Evolutionary conservation across 2,329 filamentous ascomycete genomes (phyloP), one percentile per base, ranked within the genome.

Genomic region (Cylindrodendrum hubeiense): DNA sequence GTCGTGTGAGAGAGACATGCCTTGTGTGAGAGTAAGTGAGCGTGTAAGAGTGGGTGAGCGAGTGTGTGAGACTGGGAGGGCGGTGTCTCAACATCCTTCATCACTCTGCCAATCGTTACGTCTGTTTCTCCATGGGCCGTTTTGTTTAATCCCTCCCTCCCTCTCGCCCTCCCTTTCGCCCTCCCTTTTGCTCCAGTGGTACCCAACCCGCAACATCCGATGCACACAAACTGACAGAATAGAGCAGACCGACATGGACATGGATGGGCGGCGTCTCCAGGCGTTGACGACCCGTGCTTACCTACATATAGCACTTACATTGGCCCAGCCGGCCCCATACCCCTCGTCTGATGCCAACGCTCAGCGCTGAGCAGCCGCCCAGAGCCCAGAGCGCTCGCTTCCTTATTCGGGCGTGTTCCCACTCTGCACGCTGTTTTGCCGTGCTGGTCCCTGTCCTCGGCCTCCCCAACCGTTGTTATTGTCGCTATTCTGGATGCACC

Each of bases 121-220:
- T 41, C 33, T 57, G 49, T 56, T 44, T 46, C 41, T 37, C 49
- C 52, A 39, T 56, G 49, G 54, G 46, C 37, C 37, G 28, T 21
- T 52, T 26, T 56, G 46, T 44, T 59, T 52, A 28, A 65, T 60
- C 30, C 56, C 49, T 52, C n/a, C n/a, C n/a, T n/a, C 43, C 53
- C 28, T 33, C 50, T 44, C 15, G 15, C 30, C 43, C n/a, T n/a
- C n/a, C n/a, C n/a, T n/a, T n/a, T n/a, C n/a, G n/a, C n/a, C n/a
- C n/a, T n/a, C 43, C 53, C 28, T 33, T 58, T 44, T 19, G 15
- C 30, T 49, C n/a, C 15, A 43, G 66, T 63, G 56, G 53, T 37
- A 67, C 54, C 49, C 21, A 60, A 21, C 54, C 58, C 64, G 52
- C 62, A 52, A 28, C 68, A 60, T 66, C 68, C 67, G 64, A 55